phyloP scores from a whole-genome alignment of 1,139 yeast genomes.

The Hansenula sp. region DNA sequence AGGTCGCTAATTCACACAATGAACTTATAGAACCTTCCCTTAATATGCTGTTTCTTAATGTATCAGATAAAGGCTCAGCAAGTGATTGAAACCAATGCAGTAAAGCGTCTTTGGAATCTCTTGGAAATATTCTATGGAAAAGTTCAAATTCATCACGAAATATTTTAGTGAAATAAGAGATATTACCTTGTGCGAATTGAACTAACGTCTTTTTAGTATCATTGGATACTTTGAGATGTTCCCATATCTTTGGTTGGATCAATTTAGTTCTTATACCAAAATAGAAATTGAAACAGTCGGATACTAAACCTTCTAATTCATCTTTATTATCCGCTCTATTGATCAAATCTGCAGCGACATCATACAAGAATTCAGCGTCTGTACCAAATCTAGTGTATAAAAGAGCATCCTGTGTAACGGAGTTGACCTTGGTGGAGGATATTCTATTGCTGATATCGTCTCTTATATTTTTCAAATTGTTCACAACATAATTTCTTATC shows the following conservation, averaged over 20 bases:
- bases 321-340: slow-evolving; percentile 41
- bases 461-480: slow-evolving; percentile 45
- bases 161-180: slow-evolving; percentile 53
- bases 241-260: slow-evolving; percentile 38
- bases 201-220: slow-evolving; percentile 32
- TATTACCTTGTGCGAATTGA: slow-evolving; percentile 53
- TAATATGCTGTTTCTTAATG: slow-evolving; percentile 58
- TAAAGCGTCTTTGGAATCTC: slow-evolving; percentile 21
- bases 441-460: slow-evolving; percentile 35
- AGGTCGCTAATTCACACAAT: slow-evolving; percentile 71
- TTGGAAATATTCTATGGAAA: slow-evolving; percentile 49
- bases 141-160: slow-evolving; percentile 58
- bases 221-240: slow-evolving; percentile 24
- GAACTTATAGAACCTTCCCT: slow-evolving; percentile 62
- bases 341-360: slow-evolving; percentile 46
- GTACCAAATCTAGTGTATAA: slow-evolving; percentile 58
- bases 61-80: slow-evolving; percentile 75
- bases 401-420: slow-evolving; percentile 47
- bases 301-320: slow-evolving; percentile 63
- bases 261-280: slow-evolving; percentile 51
- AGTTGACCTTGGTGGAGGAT: slow-evolving; percentile 24
- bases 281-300: slow-evolving; percentile 63
- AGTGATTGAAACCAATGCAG: slow-evolving; percentile 53
- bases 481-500: slow-evolving; percentile 61
- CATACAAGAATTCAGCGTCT: slow-evolving; percentile 37